Base-by-base conservation (phyloP, 345 rosid genomes). In the Capsella bursapastoris region DNA sequence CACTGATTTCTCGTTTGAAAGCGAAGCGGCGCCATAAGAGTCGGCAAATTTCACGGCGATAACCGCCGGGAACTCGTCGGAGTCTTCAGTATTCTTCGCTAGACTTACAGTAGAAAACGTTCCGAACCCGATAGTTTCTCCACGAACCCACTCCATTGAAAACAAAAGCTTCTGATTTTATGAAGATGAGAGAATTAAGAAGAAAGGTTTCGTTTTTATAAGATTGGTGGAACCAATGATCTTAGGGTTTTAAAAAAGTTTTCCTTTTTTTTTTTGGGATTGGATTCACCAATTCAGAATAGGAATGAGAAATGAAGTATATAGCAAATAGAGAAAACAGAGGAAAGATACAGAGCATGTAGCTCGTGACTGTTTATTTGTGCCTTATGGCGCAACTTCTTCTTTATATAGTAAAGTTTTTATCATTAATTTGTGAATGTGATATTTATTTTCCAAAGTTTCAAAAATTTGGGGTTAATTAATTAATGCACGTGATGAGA, bases 1-100 rank as follows among this genome's bases (percentile, higher is more conserved):
- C 4, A 83, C 83, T 7, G 74, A 41, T 34, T 79, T 83, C 85
- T 92, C 98, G 78, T 84, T 81, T 60, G 58, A 44, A 41, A 92
- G 75, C 0, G 86, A 64, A 15, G 47, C 56, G 0, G 84, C 75
- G 10, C 62, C 69, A 52, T 62, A 44, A 44, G 78, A 50, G n/a
- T 80, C 72, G 2, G 84, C 60, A 3, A 95, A 90, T 71, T 92
- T 92, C 38, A 90, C 95, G 0, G 89, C 98, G 81, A 92, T 72
- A 18, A 75, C 3, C 0, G 85, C 69, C 2, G 89, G 90, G 8
- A 50, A 60, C 3, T 8, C 52, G 15, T 71, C 57, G 22, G 72
- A 70, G 49, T 56, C 6, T 18, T 49, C 73, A 9, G 0, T 13
- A 1, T 47, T 57, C 1, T 43, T 75, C 1, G 86, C 90, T 22